Evolutionary conservation across 2,329 filamentous ascomycete species (phyloP).

Genomic region (Diaporthe destruens): DNA sequence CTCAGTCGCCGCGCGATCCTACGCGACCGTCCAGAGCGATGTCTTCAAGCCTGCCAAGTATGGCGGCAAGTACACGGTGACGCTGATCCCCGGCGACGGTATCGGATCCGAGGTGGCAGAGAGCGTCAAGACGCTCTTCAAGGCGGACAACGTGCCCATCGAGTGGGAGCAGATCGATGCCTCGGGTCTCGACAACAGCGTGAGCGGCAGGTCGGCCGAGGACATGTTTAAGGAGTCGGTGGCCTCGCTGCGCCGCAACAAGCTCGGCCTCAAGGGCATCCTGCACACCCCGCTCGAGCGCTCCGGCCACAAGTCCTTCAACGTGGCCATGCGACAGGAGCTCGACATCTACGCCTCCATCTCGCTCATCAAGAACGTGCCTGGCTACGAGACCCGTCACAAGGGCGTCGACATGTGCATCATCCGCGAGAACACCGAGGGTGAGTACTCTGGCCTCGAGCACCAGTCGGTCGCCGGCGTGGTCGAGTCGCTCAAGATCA

Average conservation of each 20-base stretch:
- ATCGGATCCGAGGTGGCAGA: slow-evolving; percentile 98
- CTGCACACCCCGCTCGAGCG: slow-evolving; percentile 97
- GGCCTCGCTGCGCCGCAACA: slow-evolving; percentile 96
- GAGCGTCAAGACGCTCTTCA: slow-evolving; percentile 97
- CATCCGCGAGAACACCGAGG: slow-evolving; percentile 99
- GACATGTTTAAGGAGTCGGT: slow-evolving; percentile 96
- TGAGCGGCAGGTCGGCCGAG: slow-evolving; percentile 80
- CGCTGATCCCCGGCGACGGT: slow-evolving; percentile 97
- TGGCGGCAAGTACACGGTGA: slow-evolving; percentile 99
- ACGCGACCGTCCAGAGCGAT: slow-evolving; percentile 90
- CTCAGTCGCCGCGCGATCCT: slow-evolving; percentile 62
- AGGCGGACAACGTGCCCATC: slow-evolving; percentile 95
- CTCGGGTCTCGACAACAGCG: slow-evolving; percentile 85
- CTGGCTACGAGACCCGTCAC: slow-evolving; percentile 97
- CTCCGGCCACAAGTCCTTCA: slow-evolving; percentile 99
- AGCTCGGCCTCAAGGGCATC: slow-evolving; percentile 98
- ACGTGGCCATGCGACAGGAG: slow-evolving; percentile 98
- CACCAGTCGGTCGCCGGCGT: slow-evolving; percentile 97
- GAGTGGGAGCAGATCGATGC: slow-evolving; percentile 99
- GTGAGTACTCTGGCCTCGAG: slow-evolving; percentile 98
- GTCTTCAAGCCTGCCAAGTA: slow-evolving; percentile 99
- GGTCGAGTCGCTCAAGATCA: slow-evolving; percentile 99
- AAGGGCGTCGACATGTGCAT: slow-evolving; percentile 98
- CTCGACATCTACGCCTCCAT: slow-evolving; percentile 99
- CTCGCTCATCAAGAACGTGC: slow-evolving; percentile 99